Conservation (phyloP, 1,284 basidiomycete genomes). For the Trichosporon faecale region DNA sequence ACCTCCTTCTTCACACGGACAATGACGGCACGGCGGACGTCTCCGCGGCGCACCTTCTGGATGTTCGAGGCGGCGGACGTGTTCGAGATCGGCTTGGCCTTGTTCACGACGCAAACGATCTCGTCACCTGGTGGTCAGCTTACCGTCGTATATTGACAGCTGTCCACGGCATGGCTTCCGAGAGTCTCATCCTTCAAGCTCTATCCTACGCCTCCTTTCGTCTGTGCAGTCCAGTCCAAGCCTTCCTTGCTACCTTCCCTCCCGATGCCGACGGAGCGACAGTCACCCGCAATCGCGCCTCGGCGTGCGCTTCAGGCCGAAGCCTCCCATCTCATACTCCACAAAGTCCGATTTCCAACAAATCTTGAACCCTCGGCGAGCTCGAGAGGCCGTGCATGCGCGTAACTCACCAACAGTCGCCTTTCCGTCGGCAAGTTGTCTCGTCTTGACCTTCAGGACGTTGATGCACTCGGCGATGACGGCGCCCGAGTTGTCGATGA, state of each 20-base stretch:
- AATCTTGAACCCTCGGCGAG: too few species aligned
- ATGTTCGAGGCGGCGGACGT: slow-evolving; percentile 51
- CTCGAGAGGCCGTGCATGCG: too few species aligned
- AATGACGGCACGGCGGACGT: slow-evolving; percentile 90
- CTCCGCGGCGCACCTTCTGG: slow-evolving; percentile 80
- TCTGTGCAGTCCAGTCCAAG: too few species aligned
- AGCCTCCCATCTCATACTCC: background rate
- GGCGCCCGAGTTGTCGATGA: slow-evolving; percentile 98
- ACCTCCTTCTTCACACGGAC: slow-evolving; percentile 67
- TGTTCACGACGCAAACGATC: slow-evolving; percentile 93
- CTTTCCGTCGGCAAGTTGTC: slow-evolving; percentile 62
- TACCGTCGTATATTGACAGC: background rate
- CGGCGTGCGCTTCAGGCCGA: background rate
- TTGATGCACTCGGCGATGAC: slow-evolving; percentile 95
- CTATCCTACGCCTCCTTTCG: too few species aligned
- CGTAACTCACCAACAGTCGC: slow-evolving; percentile 58
- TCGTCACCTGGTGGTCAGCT: slow-evolving; percentile 71
- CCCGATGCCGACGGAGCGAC: too few species aligned
- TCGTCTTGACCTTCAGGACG: slow-evolving; percentile 85
- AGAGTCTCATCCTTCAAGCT: background rate
- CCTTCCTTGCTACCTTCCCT: too few species aligned
- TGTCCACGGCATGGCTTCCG: background rate
- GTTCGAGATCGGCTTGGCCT: slow-evolving; percentile 71
- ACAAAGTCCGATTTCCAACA: too few species aligned
- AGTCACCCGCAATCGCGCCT: too few species aligned